These are phyloP conservation scores for Colletotrichum acutatum DNA, from an alignment of 2,329 filamentous ascomycete species.

Conservation along the genomic window DNA sequence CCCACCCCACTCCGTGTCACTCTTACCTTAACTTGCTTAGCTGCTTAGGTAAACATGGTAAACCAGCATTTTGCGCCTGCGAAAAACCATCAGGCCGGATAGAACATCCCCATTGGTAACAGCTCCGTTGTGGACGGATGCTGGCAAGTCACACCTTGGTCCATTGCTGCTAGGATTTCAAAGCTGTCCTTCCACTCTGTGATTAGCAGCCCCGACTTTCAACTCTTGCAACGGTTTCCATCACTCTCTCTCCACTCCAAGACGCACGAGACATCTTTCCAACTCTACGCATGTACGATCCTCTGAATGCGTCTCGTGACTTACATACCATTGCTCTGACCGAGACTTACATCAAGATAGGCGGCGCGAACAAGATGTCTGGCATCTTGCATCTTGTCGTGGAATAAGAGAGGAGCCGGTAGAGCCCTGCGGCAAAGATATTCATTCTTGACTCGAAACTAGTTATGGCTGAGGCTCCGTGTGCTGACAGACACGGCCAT, in stretches of 20 bases:
- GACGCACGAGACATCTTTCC: background rate
- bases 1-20: too few relatives aligned
- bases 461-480: background rate
- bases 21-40: too few relatives aligned
- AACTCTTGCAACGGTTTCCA: background rate
- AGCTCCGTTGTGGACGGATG: background rate
- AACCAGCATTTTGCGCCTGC: too few relatives aligned
- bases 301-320: too few relatives aligned
- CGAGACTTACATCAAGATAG: background rate
- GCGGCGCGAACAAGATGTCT: background rate
- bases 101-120: background rate
- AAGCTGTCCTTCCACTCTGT: background rate
- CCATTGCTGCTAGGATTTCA: background rate
- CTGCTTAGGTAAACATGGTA: too few relatives aligned
- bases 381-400: background rate
- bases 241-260: background rate
- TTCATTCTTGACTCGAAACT: background rate
- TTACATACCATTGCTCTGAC: background rate
- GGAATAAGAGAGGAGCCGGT: background rate
- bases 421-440: too few relatives aligned
- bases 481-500: background rate
- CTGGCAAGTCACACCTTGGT: background rate
- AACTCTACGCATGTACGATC: background rate
- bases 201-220: too few relatives aligned
- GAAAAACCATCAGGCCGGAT: background rate